Evolutionary conservation across 2,329 filamentous ascomycete genomes (phyloP), one percentile per base, ranked within the genome.

Genomic region (Cladophialophora bantiana): DNA sequence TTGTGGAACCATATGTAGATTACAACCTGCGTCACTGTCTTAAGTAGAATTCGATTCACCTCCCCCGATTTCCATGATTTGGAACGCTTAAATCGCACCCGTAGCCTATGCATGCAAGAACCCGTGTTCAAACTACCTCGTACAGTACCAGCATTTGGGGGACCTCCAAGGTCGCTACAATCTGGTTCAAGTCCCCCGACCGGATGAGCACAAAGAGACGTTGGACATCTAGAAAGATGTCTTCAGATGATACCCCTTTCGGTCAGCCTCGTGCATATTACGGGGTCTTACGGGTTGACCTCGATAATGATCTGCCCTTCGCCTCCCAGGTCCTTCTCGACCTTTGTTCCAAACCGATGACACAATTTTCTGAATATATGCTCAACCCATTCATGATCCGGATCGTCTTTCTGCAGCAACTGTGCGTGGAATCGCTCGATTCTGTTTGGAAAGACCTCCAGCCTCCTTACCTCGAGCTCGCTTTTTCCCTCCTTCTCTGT

Each of bases 371-470:
- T 62, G 18, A 80, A 71, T 54, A 70, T 78, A 59, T 69, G 60
- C 48, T 68, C 64, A 9, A 78, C 73, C 75, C 75, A 80, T 4
- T 58, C 60, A 73, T 77, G 75, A 70, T 79, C 78, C 6, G 54
- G 20, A 71, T 79, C 77, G 1, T 59, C 55, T 5, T 12, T 13
- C n/a, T 72, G 59, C 34, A 80, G 65, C 65, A 78, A 63, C 57
- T 73, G 72, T 7, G 74, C 77, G 64, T 74, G 73, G 65, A 79
- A 80, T n/a, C 60, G 48, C 26, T 75, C 69, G 68, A 78, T 75
- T 9, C 73, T 66, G 13, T 75, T 78, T n/a, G 78, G 78, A 48
- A 77, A 78, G 10, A 79, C 71, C 65, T 79, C 77, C 64, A 79
- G 66, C 59, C 68, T 72, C 48, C 73, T 68, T 26, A 75, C 60